These are phyloP conservation scores for Encephalitozoon cuniculi DNA, from an alignment of 371 early-diverging fungal species.

Conservation along the genomic window DNA sequence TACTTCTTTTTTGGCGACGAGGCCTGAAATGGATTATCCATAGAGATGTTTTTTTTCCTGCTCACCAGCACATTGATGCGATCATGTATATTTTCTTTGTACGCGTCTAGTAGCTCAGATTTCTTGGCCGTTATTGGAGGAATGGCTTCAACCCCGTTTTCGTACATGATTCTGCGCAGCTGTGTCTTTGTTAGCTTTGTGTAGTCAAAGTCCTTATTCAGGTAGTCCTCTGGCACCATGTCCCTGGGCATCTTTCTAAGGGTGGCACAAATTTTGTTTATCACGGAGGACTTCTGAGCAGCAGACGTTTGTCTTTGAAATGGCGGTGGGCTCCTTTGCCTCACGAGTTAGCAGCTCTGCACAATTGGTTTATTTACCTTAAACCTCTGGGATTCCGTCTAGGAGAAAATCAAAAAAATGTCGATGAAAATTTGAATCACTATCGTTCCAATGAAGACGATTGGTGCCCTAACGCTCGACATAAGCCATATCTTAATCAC, in stretches of 20 bases:
- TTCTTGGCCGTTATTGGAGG: slow-evolving; percentile 38
- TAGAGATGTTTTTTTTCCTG: slow-evolving; percentile 17
- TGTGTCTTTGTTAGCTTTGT: slow-evolving; percentile 49
- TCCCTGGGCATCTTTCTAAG: slow-evolving; percentile 5
- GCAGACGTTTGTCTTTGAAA: background rate
- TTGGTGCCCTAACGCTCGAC: slow-evolving; percentile 22
- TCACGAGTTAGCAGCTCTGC: background rate
- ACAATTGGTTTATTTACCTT: background rate
- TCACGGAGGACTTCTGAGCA: background rate
- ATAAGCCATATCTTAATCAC: slow-evolving; percentile 40
- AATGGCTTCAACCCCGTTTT: slow-evolving; percentile 40
- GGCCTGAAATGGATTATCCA: slow-evolving; percentile 44
- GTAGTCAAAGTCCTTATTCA: slow-evolving; percentile 50
- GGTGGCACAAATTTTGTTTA: background rate
- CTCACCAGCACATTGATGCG: slow-evolving; percentile 31
- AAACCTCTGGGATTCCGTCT: background rate
- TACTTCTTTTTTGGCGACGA: background rate
- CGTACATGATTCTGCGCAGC: slow-evolving; percentile 50
- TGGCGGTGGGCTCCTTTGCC: background rate
- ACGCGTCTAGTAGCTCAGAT: slow-evolving; percentile 24
- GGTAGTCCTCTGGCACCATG: slow-evolving; percentile 28
- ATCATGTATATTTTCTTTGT: slow-evolving; percentile 43
- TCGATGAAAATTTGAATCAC: slow-evolving; percentile 47
- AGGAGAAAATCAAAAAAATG: slow-evolving; percentile 27
- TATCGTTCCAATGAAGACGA: slow-evolving; percentile 26